phyloP scores from a whole-genome alignment of 2,329 filamentous ascomycete species.

The Ascochyta koolunga region DNA sequence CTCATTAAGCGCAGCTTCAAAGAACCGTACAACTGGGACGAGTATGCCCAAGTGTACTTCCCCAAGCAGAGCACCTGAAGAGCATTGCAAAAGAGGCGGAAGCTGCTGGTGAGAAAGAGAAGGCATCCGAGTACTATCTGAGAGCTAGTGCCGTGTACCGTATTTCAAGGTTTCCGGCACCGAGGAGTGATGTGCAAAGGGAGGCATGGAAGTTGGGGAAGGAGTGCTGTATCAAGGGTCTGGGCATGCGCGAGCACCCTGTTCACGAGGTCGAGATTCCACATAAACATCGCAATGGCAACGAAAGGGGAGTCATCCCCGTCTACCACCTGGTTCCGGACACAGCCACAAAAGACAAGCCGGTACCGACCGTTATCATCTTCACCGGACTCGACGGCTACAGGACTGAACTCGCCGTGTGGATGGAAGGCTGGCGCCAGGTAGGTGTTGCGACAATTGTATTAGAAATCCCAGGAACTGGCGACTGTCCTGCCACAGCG shows the following conservation, averaged over 20 bases:
- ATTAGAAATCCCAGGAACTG: slow-evolving; percentile 64
- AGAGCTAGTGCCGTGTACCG: slow-evolving; percentile 66
- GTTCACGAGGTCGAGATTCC: slow-evolving; percentile 68
- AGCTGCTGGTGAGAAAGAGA: slow-evolving; percentile 55
- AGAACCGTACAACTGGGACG: slow-evolving; percentile 67
- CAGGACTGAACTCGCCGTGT: slow-evolving; percentile 61
- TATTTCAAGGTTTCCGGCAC: slow-evolving; percentile 72
- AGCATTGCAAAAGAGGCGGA: slow-evolving; percentile 59
- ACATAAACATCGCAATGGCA: slow-evolving; percentile 57
- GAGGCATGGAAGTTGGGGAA: slow-evolving; percentile 71
- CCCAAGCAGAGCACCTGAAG: slow-evolving; percentile 65
- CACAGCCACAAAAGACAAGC: slow-evolving; percentile 49
- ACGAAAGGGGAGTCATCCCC: slow-evolving; percentile 64
- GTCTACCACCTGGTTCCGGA: slow-evolving; percentile 69
- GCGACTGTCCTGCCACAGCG: slow-evolving; percentile 59
- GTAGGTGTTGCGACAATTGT: slow-evolving; percentile 58
- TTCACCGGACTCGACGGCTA: slow-evolving; percentile 66
- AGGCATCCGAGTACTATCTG: slow-evolving; percentile 68
- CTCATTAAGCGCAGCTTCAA: slow-evolving; percentile 67
- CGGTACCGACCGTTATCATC: slow-evolving; percentile 60
- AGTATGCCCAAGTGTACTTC: slow-evolving; percentile 68
- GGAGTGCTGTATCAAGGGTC: slow-evolving; percentile 63
- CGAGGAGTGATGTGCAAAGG: slow-evolving; percentile 58
- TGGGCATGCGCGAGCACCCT: slow-evolving; percentile 55
- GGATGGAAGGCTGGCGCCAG: slow-evolving; percentile 58